Base-by-base conservation (phyloP, 2,329 filamentous ascomycete species). In the Phialemonium atrogriseum region DNA sequence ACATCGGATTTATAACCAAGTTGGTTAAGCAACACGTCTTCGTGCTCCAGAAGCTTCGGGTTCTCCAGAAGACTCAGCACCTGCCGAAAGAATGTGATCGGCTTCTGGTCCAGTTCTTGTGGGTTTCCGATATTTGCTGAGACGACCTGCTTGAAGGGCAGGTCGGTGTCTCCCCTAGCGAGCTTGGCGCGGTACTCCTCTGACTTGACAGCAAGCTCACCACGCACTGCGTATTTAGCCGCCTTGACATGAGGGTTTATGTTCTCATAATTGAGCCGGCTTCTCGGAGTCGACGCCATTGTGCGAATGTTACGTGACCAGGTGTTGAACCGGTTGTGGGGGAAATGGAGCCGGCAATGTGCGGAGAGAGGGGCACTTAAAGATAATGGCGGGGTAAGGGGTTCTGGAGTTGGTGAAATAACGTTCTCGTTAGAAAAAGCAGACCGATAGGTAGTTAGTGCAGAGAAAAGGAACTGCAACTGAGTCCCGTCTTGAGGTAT, bases 61-160 rank as follows among this genome's bases (percentile, higher is more conserved):
- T 96, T 88, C 69, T 98, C 91, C 37, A 96, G 62, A 40, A 98
- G 60, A 62, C 86, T 94, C 50, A 91, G 73, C 17, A 98, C 91
- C 65, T 98, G 89, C 47, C 91, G 80, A 77, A 98, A 95, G 71
- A 95, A 98, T 46, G 91, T 98, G 51, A 98, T 89, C 51, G 91
- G 91, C 70, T 96, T 93, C 72, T 98, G 91, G 64, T 95, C 91
- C 41, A 98, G 77, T 64, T 98, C 91, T 63, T 98, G 91, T 4
- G 91, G 91, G 68, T 98, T 98, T 54, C 91, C 91, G 52, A 98
- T 98, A 66, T 98, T 98, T 62, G 91, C 91, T 41, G 84, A 88
- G 64, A 98, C 89, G 59, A 98, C 80, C 38, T 86, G 73, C 49
- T 84, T 70, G 60, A 98, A 98, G 29, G 91, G 89, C 30, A 96